Evolutionary conservation across 2,329 filamentous ascomycete species (phyloP), one percentile per base, ranked within the genome.

Genomic region (Colletotrichum acutatum): DNA sequence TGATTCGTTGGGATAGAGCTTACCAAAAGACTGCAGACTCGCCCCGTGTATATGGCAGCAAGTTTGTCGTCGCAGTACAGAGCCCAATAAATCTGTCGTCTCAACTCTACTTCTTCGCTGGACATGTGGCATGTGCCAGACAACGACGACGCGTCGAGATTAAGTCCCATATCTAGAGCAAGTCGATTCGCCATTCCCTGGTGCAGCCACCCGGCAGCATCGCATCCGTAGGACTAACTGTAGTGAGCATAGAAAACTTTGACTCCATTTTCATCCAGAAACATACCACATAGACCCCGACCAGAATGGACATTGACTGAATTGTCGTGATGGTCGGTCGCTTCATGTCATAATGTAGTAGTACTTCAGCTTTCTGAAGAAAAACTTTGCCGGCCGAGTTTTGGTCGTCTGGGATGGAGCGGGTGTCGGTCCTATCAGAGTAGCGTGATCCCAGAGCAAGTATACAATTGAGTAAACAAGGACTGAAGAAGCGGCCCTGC

Each of bases 171-270:
- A 34, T 84, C 82, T 0, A 83, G 76, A 11, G 78, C 78, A 14
- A 84, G 67, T 3, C 81, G 77, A 60, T 75, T 79, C 1, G 82
- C 82, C 79, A 83, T 82, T 1, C 82, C 82, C n/a, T 82, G 79
- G 54, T 82, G 78, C 9, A 83, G 77, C 81, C 81, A 83, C 2
- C 81, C 79, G 1, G 80, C 78, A 3, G 81, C 80, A 72, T 83
- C 82, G 5, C 77, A 77, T 3, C 82, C 82, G 12, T 78, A 78
- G 6, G 80, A 78, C 81, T 83, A 19, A 5, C 12, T 2, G 2
- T 9, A 6, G 24, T 76, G 24, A 60, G 58, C n/a, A 16, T 32
- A 16, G 19, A 2, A 34, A 26, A 16, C 1, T 8, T 26, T 2
- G 19, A 0, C 1, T 0, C 4, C 3, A 11, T n/a, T 22, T 6